Percentiles rank a stretch among this genome's conserved stretches.
Evolutionary conservation across 192 early-diverging fungal species (phyloP).

Genomic region (Mortierella hygrophila): DNA sequence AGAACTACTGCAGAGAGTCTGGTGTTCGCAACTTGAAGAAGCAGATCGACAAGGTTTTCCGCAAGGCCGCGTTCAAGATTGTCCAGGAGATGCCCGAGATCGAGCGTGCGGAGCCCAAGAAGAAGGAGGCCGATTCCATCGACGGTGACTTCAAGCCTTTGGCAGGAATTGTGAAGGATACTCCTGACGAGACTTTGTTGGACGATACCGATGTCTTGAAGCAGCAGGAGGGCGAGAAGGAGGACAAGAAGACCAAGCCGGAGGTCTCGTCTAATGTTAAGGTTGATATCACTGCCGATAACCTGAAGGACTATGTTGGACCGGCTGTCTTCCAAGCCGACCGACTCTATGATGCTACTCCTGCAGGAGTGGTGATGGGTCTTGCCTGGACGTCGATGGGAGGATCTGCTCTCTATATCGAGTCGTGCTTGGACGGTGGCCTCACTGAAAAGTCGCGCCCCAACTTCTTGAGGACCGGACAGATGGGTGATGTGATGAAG

Average conservation of each 20-base stretch:
- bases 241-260: constrained; percentile 46
- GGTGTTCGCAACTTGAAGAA: constrained; percentile 99
- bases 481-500: constrained; percentile 99
- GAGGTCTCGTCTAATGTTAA: constrained; percentile 65
- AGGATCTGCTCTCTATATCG: constrained; percentile 95
- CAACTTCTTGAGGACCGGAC: constrained; percentile 88
- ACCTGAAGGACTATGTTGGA: constrained; percentile 95
- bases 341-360: constrained; percentile 91
- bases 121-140: constrained; percentile 23
- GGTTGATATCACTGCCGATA: constrained; percentile 75
- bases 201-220: constrained; percentile 38
- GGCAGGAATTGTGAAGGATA: constrained; percentile 46
- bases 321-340: constrained; percentile 90
- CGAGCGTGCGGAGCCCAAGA: constrained; percentile 45
- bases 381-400: constrained; percentile 98
- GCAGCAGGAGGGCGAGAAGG: constrained; percentile 20
- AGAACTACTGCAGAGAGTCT: constrained; percentile 95
- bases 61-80: constrained; percentile 94
- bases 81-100: constrained; percentile 69
- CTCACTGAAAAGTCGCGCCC: constrained; percentile 68
- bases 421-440: constrained; percentile 90
- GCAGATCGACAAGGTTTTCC: constrained; percentile 98
- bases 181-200: constrained; percentile 43
- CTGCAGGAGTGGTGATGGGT: constrained; percentile 97
- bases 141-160: constrained; percentile 25